phyloP scores from a whole-genome alignment of 1,284 basidiomycete species.

The Trichosporon faecale region DNA sequence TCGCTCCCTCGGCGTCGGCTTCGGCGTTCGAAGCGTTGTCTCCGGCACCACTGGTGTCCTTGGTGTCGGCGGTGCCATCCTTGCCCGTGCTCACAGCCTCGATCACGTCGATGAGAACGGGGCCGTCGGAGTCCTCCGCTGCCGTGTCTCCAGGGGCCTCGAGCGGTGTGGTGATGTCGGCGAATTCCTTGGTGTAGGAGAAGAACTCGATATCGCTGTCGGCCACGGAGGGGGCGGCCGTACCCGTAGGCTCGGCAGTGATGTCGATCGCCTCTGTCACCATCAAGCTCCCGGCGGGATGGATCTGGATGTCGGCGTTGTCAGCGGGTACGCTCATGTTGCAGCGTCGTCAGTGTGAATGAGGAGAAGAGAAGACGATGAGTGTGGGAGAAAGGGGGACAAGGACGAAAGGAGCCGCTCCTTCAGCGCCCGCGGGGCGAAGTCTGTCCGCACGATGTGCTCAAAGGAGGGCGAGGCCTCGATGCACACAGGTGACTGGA shows the following conservation, averaged over 20 bases:
- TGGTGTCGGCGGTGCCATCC: neutral
- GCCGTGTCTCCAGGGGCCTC: too few relatives aligned
- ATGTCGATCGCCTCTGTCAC: too few relatives aligned
- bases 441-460: neutral
- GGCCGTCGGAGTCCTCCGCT: too few relatives aligned
- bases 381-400: neutral
- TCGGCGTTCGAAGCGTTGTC: too few relatives aligned
- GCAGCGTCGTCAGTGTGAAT: neutral
- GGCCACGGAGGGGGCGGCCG: too few relatives aligned
- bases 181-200: too few relatives aligned
- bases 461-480: neutral
- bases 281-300: neutral
- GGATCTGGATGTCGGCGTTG: neutral
- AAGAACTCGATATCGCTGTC: too few relatives aligned
- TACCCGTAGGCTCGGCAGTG: too few relatives aligned
- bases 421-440: neutral
- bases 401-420: neutral
- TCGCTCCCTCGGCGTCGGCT: neutral
- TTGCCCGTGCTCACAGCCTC: neutral
- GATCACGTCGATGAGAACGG: too few relatives aligned
- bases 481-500: neutral
- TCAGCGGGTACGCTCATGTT: neutral
- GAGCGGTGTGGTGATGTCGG: too few relatives aligned
- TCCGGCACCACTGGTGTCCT: neutral
- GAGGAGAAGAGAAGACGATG: neutral